Percentiles rank a stretch among this genome's conserved stretches.
phyloP scores from a whole-genome alignment of 2,329 filamentous ascomycete genomes.

The Scleromitrula shiraiana region DNA sequence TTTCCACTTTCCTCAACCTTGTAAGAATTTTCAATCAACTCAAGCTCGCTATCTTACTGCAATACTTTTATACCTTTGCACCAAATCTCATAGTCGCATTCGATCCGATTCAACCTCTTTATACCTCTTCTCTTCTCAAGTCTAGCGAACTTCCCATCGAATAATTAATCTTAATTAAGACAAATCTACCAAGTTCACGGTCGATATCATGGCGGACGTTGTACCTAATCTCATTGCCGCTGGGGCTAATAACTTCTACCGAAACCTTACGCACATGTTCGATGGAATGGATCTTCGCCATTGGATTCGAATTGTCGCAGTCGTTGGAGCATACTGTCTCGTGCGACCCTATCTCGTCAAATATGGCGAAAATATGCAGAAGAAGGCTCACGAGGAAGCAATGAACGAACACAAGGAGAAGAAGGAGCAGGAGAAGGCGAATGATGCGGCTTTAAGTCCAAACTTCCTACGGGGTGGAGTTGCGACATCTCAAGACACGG shows the following conservation, averaged over 20 bases:
- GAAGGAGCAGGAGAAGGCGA: constrained; percentile 21
- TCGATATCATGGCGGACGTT: neutral
- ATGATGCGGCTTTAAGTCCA: constrained; percentile 51
- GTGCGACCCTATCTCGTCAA: constrained; percentile 68
- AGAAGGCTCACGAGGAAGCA: constrained; percentile 51
- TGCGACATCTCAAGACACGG: constrained; percentile 43
- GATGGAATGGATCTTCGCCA: constrained; percentile 42
- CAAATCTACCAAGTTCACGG: no score
- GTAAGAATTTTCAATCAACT: no score
- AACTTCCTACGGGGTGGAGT: constrained; percentile 52
- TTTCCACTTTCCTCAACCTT: no score
- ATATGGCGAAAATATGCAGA: constrained; percentile 53
- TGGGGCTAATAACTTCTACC: constrained; percentile 18
- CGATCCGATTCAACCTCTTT: no score
- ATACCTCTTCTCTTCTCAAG: no score
- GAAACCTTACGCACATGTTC: constrained; percentile 33
- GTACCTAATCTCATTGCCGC: constrained; percentile 8
- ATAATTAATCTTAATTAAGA: no score
- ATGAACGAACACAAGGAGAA: constrained; percentile 30
- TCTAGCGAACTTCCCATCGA: no score
- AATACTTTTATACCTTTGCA: no score
- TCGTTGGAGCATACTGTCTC: constrained; percentile 66
- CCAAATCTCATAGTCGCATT: no score
- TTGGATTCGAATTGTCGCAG: constrained; percentile 61
- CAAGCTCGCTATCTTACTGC: no score